Evolutionary conservation across 768 basidiomycete genomes (phyloP), one percentile per base, ranked within the genome.

Genomic region (Cystofilobasidium capitatum): DNA sequence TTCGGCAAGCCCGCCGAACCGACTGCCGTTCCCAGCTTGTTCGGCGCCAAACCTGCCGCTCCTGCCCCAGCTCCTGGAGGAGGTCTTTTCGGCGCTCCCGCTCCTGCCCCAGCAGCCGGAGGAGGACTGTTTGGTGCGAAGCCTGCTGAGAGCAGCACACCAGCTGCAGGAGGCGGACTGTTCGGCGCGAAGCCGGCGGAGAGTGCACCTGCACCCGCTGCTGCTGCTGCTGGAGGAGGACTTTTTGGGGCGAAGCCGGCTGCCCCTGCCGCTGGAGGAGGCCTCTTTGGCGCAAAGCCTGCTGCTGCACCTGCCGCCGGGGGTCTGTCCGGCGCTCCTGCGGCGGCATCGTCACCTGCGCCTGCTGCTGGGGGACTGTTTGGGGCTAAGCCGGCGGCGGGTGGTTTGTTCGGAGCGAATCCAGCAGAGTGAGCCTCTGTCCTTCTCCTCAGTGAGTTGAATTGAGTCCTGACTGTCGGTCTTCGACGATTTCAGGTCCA

Each of bases 81-180:
- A 8, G 26, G 29, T 4, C 37, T 40, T 12, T 40, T 31, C 16
- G 59, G 37, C 9, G 59, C 71, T 22, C 47, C 47, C 47, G 47
- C 47, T 2, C 47, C 24, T 14, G 47, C 47, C 20, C 54, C 64
- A 4, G 26, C 63, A 24, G 51, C 63, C 12, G 63, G 36, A 16
- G 45, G 45, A 47, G 62, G 66, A 31, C 58, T 72, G 60, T 72
- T 69, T 13, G 66, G 66, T 7, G 62, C 62, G 2, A 67, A 67
- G 51, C 66, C 66, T 31, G 59, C 66, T 35, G 66, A 62, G 36
- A 69, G 64, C 22, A 69, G 47, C 10, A 44, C 54, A 12, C 31
- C 58, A 5, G 58, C 58, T 35, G 36, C 22, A 6, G 58, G 58
- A 36, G 55, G 55, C 20, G 55, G 55, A 16, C 58, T 59, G 16